A percentile compares a stretch with the other conserved stretches of the same genome.
Conservation (phyloP, 139 green algal genomes). For the Astrephomene gubernaculifera region DNA sequence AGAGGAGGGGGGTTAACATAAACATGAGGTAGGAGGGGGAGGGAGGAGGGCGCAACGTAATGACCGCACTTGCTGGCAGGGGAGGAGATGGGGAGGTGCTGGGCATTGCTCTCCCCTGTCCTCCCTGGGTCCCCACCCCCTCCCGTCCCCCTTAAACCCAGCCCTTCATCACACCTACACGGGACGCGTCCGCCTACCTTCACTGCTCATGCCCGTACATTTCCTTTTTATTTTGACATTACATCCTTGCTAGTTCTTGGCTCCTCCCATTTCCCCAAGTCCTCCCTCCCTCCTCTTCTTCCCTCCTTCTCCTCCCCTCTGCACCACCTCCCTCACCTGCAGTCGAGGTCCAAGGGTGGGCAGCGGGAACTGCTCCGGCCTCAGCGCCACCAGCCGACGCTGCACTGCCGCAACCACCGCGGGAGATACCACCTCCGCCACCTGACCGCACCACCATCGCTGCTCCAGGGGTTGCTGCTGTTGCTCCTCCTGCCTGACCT, state of each 20-base stretch:
- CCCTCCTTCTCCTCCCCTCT: too few relatives aligned
- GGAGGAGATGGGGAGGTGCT: neutral
- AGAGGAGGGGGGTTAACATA: neutral
- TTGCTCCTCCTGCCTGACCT: too few relatives aligned
- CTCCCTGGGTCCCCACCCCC: too few relatives aligned
- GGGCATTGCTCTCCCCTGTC: too few relatives aligned
- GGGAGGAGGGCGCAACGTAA: neutral
- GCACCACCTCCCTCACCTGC: neutral
- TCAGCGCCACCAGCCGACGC: neutral
- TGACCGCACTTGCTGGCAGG: neutral
- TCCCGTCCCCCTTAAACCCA: too few relatives aligned
- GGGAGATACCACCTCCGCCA: neutral
- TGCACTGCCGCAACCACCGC: neutral
- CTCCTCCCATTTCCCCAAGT: too few relatives aligned
- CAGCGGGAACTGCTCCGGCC: conserved; percentile 11
- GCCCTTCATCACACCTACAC: neutral
- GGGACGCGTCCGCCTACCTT: neutral
- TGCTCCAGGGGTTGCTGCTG: too few relatives aligned
- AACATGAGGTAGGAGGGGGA: neutral
- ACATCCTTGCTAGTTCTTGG: too few relatives aligned
- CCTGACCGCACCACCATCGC: neutral
- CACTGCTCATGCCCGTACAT: neutral
- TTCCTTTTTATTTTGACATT: too few relatives aligned
- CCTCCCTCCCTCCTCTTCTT: too few relatives aligned
- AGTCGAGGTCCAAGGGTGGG: neutral